A percentile compares a stretch with the other conserved stretches of the same genome.
Conservation (phyloP, 1,139 yeast genomes). For the Suhomyces chickasaworum region DNA sequence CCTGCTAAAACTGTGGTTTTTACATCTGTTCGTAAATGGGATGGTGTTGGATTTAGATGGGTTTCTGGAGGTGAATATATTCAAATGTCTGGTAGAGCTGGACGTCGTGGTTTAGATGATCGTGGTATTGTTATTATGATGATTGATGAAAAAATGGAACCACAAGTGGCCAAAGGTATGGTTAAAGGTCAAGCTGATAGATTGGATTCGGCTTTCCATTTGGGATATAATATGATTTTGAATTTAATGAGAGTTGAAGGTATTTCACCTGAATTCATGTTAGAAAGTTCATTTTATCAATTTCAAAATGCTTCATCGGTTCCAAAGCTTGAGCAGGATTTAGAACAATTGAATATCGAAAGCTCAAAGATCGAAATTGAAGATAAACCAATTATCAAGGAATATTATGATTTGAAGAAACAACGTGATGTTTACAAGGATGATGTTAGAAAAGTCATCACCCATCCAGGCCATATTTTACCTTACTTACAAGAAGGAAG, state of each 20-base stretch:
- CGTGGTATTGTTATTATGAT: constrained; percentile 98
- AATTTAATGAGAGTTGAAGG: constrained; percentile 97
- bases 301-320: constrained; percentile 92
- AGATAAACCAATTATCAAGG: constrained; percentile 72
- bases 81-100: constrained; percentile 99
- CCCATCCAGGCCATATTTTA: constrained; percentile 86
- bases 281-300: constrained; percentile 90
- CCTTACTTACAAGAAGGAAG: constrained; percentile 90
- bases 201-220: constrained; percentile 92
- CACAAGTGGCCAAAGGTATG: constrained; percentile 98
- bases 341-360: constrained; percentile 54
- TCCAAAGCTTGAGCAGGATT: constrained; percentile 73
- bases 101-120: constrained; percentile 98
- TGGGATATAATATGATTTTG: constrained; percentile 96
- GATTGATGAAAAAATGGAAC: constrained; percentile 99
- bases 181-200: constrained; percentile 98
- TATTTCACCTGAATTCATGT: constrained; percentile 95
- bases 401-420: constrained; percentile 77
- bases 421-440: constrained; percentile 69
- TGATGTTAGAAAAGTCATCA: constrained; percentile 82
- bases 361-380: constrained; percentile 61
- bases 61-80: constrained; percentile 99
- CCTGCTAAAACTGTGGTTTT: constrained; percentile 99
- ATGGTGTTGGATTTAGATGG: constrained; percentile 96
- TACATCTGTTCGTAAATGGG: constrained; percentile 97